Conservation (phyloP, 352 stramenopile species). For the Phytophthora hybrid region DNA sequence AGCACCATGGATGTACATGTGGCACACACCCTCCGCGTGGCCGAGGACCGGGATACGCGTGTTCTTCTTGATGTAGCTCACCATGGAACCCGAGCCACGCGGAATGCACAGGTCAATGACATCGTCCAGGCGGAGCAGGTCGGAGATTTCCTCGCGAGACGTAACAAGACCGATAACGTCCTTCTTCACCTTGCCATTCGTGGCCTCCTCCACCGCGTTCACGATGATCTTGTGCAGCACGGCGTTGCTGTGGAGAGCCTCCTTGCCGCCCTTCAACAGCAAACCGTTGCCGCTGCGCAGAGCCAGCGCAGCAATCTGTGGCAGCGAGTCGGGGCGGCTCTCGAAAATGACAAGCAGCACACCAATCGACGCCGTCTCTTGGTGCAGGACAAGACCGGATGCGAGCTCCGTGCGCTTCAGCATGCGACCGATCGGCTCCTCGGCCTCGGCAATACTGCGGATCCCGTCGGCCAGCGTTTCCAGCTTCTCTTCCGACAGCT, state of each 20-base stretch:
- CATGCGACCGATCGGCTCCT: constrained; percentile 81
- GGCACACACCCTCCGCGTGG: constrained; percentile 98
- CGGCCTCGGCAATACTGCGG: constrained; percentile 88
- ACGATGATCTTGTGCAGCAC: constrained; percentile 95
- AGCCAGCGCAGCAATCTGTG: constrained; percentile 96
- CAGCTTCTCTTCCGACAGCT: constrained; percentile 95
- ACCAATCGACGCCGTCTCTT: constrained; percentile 96
- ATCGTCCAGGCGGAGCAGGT: constrained; percentile 95
- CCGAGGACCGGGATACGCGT: constrained; percentile 98
- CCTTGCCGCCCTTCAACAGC: constrained; percentile 98
- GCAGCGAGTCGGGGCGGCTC: constrained; percentile 95
- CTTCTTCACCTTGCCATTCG: constrained; percentile 87
- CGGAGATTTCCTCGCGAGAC: constrained; percentile 93
- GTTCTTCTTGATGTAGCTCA: constrained; percentile 97
- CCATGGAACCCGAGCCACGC: constrained; percentile 95
- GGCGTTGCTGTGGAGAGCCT: constrained; percentile 92
- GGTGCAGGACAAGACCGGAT: constrained; percentile 92
- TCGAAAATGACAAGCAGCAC: constrained; percentile 99
- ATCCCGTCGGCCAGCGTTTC: constrained; percentile 96
- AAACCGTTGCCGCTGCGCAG: constrained; percentile 97
- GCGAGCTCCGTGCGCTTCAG: constrained; percentile 90
- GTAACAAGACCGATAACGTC: constrained; percentile 96
- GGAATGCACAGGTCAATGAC: constrained; percentile 99
- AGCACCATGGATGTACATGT: constrained; percentile 97
- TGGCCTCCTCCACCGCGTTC: constrained; percentile 92